Evolutionary conservation across 495 filamentous ascomycete genomes (phyloP), one percentile per base, ranked within the genome.

Genomic region (Chaetomium fimeti): DNA sequence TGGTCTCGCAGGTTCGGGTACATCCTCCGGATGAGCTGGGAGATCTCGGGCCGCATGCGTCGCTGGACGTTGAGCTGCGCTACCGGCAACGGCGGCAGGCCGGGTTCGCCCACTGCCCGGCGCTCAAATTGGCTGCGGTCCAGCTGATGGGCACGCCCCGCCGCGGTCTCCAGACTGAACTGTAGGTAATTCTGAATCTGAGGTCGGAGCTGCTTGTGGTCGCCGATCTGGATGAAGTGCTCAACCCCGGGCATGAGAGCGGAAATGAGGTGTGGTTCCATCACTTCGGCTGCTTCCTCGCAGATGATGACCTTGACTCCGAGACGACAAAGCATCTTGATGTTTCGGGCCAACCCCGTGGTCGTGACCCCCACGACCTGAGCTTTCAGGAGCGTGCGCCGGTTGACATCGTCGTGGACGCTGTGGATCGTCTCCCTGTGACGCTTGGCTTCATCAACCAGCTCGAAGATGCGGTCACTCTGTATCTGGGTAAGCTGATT

Each of bases 331-430:
- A 96, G 82, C 55, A 89, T 72, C 2, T 83, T 75, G 1, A 91
- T 69, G 52, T 89, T 87, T 16, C 81, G 77, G 11, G 90, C 90
- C 5, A 94, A 75, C 0, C 91, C 90, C 0, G 87, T 85, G 1
- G 91, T 92, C 0, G 90, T 94, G 1, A 89, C 78, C 0, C 89
- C 89, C 57, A 95, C 85, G n/a, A 95, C 76, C 52, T 91, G 74
- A 0, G 81, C 81, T 60, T 79, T 56, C 29, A 74, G 63, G 1
- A 90, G 79, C 49, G 79, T 82, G 43, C 85, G 75, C 1, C 82
- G 71, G 63, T 86, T 76, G 2, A 83, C 65, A 52, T 89, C 85
- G 18, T 76, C 70, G 42, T 74, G 71, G 9, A 78, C 74, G 16
- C 69, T 66, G 51, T 65, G 47, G 64, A 79, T 83, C 11, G 63